Evolutionary conservation across 23 red algal genomes (phyloP), one percentile per base, ranked within the genome.

Genomic region (Agarophyton chilense): DNA sequence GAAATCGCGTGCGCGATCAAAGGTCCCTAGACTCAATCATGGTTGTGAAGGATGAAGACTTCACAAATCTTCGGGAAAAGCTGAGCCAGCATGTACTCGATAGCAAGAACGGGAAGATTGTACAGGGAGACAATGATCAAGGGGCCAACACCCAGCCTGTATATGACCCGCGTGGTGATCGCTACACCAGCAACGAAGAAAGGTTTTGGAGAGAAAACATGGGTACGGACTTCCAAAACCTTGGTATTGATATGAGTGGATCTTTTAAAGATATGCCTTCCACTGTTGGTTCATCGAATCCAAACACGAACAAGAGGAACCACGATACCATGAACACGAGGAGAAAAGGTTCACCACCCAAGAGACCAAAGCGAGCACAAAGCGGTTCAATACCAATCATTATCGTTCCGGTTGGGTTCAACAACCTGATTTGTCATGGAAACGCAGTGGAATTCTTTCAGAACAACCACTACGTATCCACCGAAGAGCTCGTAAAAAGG

Each of bases 211-310:
- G 95, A 39, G 95, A 97, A 55, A 88, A 97, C 29, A 53, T 97
- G 77, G 95, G 95, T 12, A 84, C 88, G n/a, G 95, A 97, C 50
- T 90, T 97, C 40, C 78, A 92, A 33, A 89, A 91, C 16, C 88
- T 97, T 52, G 95, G 95, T 25, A 97, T 97, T 89, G 95, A 97
- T 67, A 91, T 91, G 73, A 86, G 88, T 39, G 88, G 78, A 29
- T 88, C 83, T 29, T 97, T 97, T 58, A 95, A 95, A 54, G 70
- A 66, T 25, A 92, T 41, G 1, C 39, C 66, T 17, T 67, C 44
- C 3, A 52, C 11, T 14, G 66, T 29, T 51, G 55, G 54, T 41
- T 1, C 72, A n/a, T 50, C 72, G 2, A 65, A 56, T 43, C 21
- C 36, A 3, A 58, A 47, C 28, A 21, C 39, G 1, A 25, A 89